phyloP scores from a whole-genome alignment of 1,284 basidiomycete species.

The Chiua sp. region DNA sequence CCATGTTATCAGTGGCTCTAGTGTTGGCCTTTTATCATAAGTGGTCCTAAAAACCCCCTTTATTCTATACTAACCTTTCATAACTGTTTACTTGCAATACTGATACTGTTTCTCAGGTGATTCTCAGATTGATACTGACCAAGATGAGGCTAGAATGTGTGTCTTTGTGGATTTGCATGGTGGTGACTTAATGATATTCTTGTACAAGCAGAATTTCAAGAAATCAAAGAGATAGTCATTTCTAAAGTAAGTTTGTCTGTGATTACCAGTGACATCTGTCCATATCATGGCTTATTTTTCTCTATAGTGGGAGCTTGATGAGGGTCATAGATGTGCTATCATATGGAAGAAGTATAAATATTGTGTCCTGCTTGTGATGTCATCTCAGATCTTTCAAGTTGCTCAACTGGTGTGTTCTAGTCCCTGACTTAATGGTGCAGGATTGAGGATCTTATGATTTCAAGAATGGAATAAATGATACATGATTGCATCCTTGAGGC shows the following conservation, averaged over 20 bases:
- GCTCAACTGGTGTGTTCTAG: constrained; percentile 76
- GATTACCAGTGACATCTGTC: background rate
- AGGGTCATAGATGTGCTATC: constrained; percentile 78
- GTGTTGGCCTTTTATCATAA: constrained; percentile 91
- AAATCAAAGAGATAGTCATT: constrained; percentile 90
- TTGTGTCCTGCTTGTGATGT: constrained; percentile 96
- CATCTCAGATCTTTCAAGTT: constrained; percentile 82
- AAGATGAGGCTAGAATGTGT: constrained; percentile 84
- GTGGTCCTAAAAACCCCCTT: constrained; percentile 36
- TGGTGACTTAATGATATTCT: constrained; percentile 75
- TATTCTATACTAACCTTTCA: constrained; percentile 1
- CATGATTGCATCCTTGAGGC: constrained; percentile 18
- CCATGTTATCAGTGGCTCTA: constrained; percentile 88
- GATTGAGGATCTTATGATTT: constrained; percentile 16
- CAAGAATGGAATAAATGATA: constrained; percentile 91
- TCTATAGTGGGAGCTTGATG: constrained; percentile 71
- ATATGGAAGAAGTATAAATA: constrained; percentile 93
- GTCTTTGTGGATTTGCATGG: constrained; percentile 94
- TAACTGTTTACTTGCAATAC: background rate
- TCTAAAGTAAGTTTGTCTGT: constrained; percentile 63
- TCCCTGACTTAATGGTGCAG: background rate
- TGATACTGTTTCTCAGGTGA: constrained; percentile 61
- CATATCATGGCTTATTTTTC: background rate
- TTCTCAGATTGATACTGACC: constrained; percentile 83
- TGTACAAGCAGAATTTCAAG: constrained; percentile 87